phyloP scores from a whole-genome alignment of 306 rosid species.

The Cucurbita argyrosperma region DNA sequence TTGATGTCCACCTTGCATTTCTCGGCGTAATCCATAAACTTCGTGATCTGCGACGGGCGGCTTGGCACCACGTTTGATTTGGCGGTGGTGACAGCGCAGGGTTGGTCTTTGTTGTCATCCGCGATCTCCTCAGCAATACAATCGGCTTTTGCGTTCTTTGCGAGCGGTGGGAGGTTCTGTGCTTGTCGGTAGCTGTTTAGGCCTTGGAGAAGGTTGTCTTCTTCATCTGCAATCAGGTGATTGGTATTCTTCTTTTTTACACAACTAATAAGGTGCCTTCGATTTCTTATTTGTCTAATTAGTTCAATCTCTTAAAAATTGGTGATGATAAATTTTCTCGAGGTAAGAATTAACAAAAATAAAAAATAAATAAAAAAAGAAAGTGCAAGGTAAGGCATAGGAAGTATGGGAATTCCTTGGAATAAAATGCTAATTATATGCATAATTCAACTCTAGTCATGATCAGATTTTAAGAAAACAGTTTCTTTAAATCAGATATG shows the following conservation, averaged over 20 bases:
- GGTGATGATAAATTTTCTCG: too few relatives aligned
- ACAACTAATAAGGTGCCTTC: too few relatives aligned
- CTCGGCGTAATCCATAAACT: not conserved
- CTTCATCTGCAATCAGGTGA: constrained; percentile 19
- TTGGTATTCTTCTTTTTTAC: not conserved
- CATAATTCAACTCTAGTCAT: too few relatives aligned
- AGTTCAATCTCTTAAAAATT: too few relatives aligned
- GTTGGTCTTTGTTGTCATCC: constrained; percentile 19
- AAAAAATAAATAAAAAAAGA: too few relatives aligned
- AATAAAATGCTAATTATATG: too few relatives aligned
- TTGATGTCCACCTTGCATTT: constrained; percentile 15
- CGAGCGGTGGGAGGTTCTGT: constrained; percentile 20
- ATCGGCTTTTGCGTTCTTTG: constrained; percentile 20
- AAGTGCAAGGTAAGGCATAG: too few relatives aligned
- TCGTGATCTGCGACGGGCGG: constrained; percentile 5
- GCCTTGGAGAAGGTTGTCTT: constrained; percentile 46
- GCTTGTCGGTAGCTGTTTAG: constrained; percentile 40
- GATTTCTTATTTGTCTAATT: too few relatives aligned
- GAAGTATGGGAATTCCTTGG: too few relatives aligned
- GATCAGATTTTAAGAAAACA: too few relatives aligned
- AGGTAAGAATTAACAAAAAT: too few relatives aligned
- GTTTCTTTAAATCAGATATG: too few relatives aligned
- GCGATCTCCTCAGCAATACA: constrained; percentile 54
- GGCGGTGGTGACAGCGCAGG: constrained; percentile 21
- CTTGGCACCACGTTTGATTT: constrained; percentile 10